Base-by-base conservation (phyloP, 257 asterid genomes). In the Rauvolfia tetraphylla region DNA sequence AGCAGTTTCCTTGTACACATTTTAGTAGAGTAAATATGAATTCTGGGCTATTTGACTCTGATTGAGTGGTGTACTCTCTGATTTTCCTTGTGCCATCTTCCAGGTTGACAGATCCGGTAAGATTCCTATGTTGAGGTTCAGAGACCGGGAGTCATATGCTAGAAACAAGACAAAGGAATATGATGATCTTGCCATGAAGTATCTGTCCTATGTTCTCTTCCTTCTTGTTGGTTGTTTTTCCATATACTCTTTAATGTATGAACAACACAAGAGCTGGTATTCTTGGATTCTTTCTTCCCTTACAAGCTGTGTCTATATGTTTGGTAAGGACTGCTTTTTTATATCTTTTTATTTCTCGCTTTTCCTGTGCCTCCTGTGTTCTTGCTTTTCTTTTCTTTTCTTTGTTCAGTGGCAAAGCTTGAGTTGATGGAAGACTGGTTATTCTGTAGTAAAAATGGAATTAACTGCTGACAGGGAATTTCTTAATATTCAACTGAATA, bases 241-340 rank as follows among this genome's bases (percentile, higher is more conserved):
- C 10, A 31, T 95, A 61, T 95, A 95, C 84, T 92, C 99, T 81
- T 84, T 95, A 31, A 95, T 83, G 90, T 95, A 95, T 68, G 99
- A 95, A 73, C 93, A 87, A 75, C 98, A 95, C 89, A 95, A 82
- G 92, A 95, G 98, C 89, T 95, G 99, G 99, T 95, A 95, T 78
- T 95, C 99, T 38, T 95, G 98, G 96, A 92, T 92, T 78, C 97
- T 95, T 46, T 89, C 96, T 71, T 95, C 99, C 81, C 92, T 95
- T 62, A 92, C 99, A 44, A 95, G 97, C 87, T 95, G 99, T 18
- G 99, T 95, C 80, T 95, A 95, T 87, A 95, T 95, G 99, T 95
- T 95, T 41, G 98, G 98, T 95, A 75, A 89, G 96, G 79, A 61
- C 74, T 78, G 77, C 78, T 86, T 49, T 27, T 73, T 68, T 41